Evolutionary conservation across 257 asterid species (phyloP).

Genomic region (Solanum tarapatanum): DNA sequence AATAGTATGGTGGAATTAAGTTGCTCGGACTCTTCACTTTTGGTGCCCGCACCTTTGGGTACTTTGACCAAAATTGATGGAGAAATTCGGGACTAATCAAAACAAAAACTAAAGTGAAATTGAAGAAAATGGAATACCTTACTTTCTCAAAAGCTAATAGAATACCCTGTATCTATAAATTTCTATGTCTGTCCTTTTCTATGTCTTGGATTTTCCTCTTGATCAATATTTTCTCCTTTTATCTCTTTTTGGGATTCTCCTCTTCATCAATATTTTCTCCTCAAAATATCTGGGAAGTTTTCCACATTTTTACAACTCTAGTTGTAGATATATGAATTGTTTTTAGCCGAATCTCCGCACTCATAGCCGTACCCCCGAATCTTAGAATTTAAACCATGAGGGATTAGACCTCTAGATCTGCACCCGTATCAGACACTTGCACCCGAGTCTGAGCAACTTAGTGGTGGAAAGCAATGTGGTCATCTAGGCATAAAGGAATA

Average conservation of each 20-base stretch:
- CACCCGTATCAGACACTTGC: neutral
- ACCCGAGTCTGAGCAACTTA: neutral
- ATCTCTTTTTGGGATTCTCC: neutral
- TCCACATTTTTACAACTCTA: neutral
- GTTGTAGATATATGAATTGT: neutral
- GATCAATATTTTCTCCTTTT: neutral
- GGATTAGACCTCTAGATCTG: neutral
- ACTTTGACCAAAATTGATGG: neutral
- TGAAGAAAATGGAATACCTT: neutral
- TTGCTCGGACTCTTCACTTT: neutral
- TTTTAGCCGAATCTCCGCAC: neutral
- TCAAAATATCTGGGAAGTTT: neutral
- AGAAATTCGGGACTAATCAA: neutral
- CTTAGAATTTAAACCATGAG: neutral
- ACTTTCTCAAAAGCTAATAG: neutral
- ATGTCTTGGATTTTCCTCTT: neutral
- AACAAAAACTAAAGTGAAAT: neutral
- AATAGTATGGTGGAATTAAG: neutral
- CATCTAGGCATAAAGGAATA: neutral
- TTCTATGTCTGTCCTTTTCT: neutral
- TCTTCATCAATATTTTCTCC: neutral
- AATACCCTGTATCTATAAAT: neutral
- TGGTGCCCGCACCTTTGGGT: neutral
- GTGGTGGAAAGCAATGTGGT: neutral
- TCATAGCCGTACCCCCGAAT: neutral